Base-by-base conservation (phyloP, 148 eudicot genomes). In the Arbutus unedo region DNA sequence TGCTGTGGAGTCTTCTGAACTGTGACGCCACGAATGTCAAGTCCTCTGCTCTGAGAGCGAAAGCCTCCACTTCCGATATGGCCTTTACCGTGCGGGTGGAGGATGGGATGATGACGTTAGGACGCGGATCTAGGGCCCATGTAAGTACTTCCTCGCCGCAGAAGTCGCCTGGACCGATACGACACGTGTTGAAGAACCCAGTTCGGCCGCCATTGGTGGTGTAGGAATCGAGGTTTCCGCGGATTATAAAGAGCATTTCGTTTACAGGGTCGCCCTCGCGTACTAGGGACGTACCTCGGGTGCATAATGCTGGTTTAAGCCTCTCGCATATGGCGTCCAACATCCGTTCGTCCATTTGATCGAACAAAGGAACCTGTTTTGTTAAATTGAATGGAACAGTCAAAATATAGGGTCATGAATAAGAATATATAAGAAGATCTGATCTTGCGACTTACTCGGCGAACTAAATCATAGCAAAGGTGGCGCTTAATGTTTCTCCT, bases 401-500 rank as follows among this genome's bases (percentile, higher is more conserved):
- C 53, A 47, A 67, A 16, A 76, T 38, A 62, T 47, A 2, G 60
- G 13, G 41, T 76, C 19, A 1, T 13, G 44, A 53, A 76, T n/a
- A 74, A 74, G 54, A 45, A 59, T 31, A 31, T 31, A 31, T 15
- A 57, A 41, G 51, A 57, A 51, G 41, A 9, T 14, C 48, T 44
- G 80, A 53, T 56, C 13, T 79, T 74, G 53, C 3, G 62, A 89
- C 90, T 90, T 85, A 95, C 98, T 71, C 91, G 85, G 50, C 97
- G 95, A 74, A 95, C 98, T 5, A 93, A 87, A 81, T 92, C 95
- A 50, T 91, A 90, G 75, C 98, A 95, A 62, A 95, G 92, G 82
- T 95, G 98, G 66, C 94, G 98, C 76, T 95, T 93, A 51, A 93
- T 91, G 78, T 95, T 96, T 84, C 98, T 86, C 7, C 96, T 89